Evolutionary conservation across 495 filamentous ascomycete species (phyloP).

Genomic region (Daldinia caldariorum): DNA sequence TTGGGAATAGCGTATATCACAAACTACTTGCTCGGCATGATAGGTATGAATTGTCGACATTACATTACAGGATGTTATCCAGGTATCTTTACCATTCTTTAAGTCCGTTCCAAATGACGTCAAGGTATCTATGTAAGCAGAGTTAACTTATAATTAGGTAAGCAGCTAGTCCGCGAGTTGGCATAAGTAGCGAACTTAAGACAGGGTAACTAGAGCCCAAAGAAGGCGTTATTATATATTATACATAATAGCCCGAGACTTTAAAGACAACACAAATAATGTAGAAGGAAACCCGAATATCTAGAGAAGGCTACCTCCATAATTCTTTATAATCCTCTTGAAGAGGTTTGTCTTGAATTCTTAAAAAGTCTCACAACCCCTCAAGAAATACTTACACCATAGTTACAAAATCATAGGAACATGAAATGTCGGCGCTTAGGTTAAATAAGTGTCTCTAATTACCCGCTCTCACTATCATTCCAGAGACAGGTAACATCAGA

Average conservation of each 20-base stretch:
- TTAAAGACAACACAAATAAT: neutral
- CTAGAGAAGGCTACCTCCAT: neutral
- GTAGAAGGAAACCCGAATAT: neutral
- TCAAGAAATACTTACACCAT: neutral
- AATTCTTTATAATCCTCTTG: neutral
- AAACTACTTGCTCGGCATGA: neutral
- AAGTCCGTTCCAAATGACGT: neutral
- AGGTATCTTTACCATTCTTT: neutral
- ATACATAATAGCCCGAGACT: neutral
- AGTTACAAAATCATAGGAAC: neutral
- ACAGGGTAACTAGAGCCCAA: neutral
- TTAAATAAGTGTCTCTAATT: neutral
- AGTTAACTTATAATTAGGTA: neutral
- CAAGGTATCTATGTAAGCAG: neutral
- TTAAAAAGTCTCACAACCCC: neutral
- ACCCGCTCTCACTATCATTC: neutral
- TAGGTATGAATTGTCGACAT: neutral
- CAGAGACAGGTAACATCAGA: neutral
- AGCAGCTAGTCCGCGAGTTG: neutral
- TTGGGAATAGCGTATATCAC: neutral
- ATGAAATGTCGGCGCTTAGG: neutral
- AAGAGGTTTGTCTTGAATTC: neutral
- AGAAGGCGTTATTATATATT: neutral
- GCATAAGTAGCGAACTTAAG: too few relatives aligned
- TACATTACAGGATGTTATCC: neutral